Evolutionary conservation across 2,329 filamentous ascomycete genomes (phyloP), one percentile per base, ranked within the genome.

Genomic region (Chaetomium strumarium): DNA sequence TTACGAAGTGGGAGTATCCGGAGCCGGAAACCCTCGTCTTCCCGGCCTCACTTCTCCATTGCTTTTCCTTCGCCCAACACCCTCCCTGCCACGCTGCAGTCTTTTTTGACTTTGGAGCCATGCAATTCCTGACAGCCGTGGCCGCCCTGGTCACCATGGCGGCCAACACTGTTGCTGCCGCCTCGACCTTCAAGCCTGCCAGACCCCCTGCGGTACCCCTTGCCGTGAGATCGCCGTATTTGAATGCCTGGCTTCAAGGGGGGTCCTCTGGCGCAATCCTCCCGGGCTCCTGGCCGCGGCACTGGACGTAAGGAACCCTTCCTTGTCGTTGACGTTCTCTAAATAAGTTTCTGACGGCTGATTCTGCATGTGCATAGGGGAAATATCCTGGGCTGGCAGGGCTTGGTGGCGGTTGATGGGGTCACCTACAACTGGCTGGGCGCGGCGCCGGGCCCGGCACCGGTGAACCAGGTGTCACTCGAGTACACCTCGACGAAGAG

Each of bases 401-500:
- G 86, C 14, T 69, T 88, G 59, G 78, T 90, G 56, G 78, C 76
- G 37, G 85, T 90, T 2, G 86, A 90, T 65, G 80, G 60, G 5
- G 47, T 48, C 12, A 49, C 54, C 9, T 84, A 83, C 68, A 82
- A 79, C 53, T 89, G 84, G 84, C 80, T 88, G 79, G 85, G 85
- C 6, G 70, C 69, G 14, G 78, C 76, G 7, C 64, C 72, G 0
- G 74, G 74, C 5, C 69, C 72, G 0, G 66, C 71, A 5, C 66
- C 71, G 4, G 83, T 79, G 8, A 77, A 78, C 17, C 86, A 90
- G 65, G 78, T 75, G 2, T 72, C 78, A 0, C 83, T 82, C 63
- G 76, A 82, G 52, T 90, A 89, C 65, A 89, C 86, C 0, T 85
- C 86, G 0, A 90, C 86, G 5, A 78, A 75, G 63, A 88, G 84